These are phyloP conservation scores for Boeremia exigua DNA, from an alignment of 2,329 filamentous ascomycete genomes.

Conservation along the genomic window DNA sequence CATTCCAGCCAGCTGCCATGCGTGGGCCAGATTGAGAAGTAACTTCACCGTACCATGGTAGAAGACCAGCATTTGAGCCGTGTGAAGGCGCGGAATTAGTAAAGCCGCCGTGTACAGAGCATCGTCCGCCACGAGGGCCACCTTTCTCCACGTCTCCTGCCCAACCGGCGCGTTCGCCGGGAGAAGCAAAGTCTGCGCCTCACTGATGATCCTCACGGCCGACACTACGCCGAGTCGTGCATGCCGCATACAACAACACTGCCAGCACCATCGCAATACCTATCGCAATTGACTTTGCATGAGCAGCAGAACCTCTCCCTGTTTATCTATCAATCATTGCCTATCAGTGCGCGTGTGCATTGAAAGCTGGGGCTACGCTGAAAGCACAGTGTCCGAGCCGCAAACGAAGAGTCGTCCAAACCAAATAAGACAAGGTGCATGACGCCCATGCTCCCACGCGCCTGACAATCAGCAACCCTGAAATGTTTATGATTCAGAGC, in stretches of 20 bases:
- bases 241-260: constrained; percentile 7
- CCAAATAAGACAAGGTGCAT: not conserved
- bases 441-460: constrained; percentile 2
- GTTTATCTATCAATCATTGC: not conserved
- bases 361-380: not conserved
- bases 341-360: not conserved
- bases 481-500: not conserved
- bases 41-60: constrained; percentile 14
- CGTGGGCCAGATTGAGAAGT: constrained; percentile 15
- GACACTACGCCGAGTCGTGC: constrained; percentile 14
- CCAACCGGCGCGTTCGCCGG: constrained; percentile 33
- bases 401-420: not conserved
- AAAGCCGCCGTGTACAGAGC: constrained; percentile 27
- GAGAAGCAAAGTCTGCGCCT: constrained; percentile 17
- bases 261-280: not conserved
- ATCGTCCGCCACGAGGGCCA: constrained; percentile 36
- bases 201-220: constrained; percentile 12
- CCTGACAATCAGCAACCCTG: not conserved
- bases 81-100: constrained; percentile 4
- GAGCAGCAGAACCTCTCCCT: not conserved
- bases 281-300: constrained; percentile 1
- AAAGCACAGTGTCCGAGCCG: not conserved
- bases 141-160: constrained; percentile 21
- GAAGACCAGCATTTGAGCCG: constrained; percentile 2
- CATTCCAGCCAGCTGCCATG: constrained; percentile 18